These are phyloP conservation scores for Neonectria sp. DNA, from an alignment of 2,329 filamentous ascomycete genomes.

Conservation along the genomic window DNA sequence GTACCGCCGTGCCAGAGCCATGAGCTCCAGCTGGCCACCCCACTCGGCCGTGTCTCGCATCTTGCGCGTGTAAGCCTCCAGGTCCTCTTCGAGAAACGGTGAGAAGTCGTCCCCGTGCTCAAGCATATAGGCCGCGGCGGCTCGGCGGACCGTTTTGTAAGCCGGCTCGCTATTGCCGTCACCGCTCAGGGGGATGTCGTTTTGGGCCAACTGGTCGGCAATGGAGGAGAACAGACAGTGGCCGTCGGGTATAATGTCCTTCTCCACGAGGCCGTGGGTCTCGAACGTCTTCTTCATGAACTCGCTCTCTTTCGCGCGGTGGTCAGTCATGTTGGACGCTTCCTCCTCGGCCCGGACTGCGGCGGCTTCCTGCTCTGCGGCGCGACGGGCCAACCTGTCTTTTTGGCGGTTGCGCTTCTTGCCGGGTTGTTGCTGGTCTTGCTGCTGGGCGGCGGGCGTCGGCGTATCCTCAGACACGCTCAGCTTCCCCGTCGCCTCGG, in stretches of 20 bases:
- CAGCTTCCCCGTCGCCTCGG: conserved; percentile 42
- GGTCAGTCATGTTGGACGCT: conserved; percentile 81
- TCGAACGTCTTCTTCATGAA: conserved; percentile 79
- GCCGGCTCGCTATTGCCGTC: conserved; percentile 48
- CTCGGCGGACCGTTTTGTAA: conserved; percentile 78
- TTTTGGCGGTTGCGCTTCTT: conserved; percentile 94
- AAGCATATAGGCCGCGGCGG: conserved; percentile 84
- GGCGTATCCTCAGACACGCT: conserved; percentile 29
- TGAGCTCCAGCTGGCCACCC: conserved; percentile 93
- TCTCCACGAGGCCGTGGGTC: conserved; percentile 76
- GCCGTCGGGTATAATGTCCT: conserved; percentile 89
- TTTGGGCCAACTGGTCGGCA: conserved; percentile 81
- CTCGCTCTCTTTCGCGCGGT: conserved; percentile 77
- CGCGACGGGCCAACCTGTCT: conserved; percentile 89
- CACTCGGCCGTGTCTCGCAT: conserved; percentile 93
- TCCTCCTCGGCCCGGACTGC: conserved; percentile 80
- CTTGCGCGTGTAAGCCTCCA: conserved; percentile 80
- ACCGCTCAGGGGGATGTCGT: conserved; percentile 60
- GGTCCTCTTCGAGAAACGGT: conserved; percentile 87
- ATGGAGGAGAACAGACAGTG: conserved; percentile 96
- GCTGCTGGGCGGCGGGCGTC: conserved; percentile 14
- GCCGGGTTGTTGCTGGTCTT: conserved; percentile 45
- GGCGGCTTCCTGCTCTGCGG: conserved; percentile 84
- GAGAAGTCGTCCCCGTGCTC: conserved; percentile 84
- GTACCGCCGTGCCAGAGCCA: conserved; percentile 87